A percentile compares a stretch with the other conserved stretches of the same genome.
phyloP scores from a whole-genome alignment of 306 rosid genomes.

The Pterocarpus santalinus region DNA sequence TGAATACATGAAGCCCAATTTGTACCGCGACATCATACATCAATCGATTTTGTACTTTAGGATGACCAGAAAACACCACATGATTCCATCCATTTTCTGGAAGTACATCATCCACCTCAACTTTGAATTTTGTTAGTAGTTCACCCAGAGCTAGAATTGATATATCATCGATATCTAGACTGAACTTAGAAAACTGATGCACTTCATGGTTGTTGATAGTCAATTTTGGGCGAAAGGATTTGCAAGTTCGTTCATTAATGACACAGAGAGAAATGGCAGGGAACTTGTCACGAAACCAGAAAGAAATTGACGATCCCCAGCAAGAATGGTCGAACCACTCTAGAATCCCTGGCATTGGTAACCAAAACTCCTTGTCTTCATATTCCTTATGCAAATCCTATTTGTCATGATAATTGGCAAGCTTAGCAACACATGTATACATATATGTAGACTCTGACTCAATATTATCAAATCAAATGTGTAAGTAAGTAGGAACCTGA shows the following conservation, averaged over 20 bases:
- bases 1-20: not conserved
- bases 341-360: not conserved
- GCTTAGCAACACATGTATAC: not conserved
- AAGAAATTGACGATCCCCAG: not conserved
- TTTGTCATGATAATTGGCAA: not conserved
- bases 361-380: not conserved
- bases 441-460: not conserved
- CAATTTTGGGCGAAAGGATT: not conserved
- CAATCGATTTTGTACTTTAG: not conserved
- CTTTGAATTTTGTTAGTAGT: not conserved
- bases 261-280: not conserved
- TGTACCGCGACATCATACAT: not conserved
- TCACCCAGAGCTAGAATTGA: not conserved
- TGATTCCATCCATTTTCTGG: not conserved
- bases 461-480: not conserved
- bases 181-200: not conserved
- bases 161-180: not conserved
- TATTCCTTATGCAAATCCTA: not conserved
- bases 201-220: not conserved
- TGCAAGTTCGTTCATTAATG: not conserved
- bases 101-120: not conserved
- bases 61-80: not conserved
- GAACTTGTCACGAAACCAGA: slow-evolving; percentile 14
- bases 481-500: not conserved
- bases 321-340: not conserved